Base-by-base conservation (phyloP, 306 rosid species). In the Spatholobus suberectus region DNA sequence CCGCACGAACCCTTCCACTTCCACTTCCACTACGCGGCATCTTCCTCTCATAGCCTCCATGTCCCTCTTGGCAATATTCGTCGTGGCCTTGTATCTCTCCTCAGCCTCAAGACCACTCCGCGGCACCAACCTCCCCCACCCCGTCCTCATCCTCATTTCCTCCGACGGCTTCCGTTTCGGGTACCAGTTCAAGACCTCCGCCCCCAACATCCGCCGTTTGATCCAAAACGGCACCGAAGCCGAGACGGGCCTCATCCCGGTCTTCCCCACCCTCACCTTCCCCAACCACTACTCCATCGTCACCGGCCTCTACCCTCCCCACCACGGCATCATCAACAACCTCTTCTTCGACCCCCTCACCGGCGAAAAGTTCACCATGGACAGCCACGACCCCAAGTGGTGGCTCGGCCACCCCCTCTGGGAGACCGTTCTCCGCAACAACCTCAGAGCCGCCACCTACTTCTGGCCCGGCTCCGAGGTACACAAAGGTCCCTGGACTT, bases 381-480 rank as follows among this genome's bases (percentile, higher is more conserved):
- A 34, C 0, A 91, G 87, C 87, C 97, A 91, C 55, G 86, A 96
- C 3, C 84, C 99, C 17, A 92, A 92, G 79, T 94, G 99, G 99
- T 94, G 98, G 99, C 79, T 92, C 0, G 99, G 98, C 34, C 87
- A 92, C 62, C 98, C 99, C 6, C 43, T 94, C 66, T 96, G 99
- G 98, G 95, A 92, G 86, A 96, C 97, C 10, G 93, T 90, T 9
- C 80, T 58, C 24, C 77, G 81, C 58, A 71, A 87, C 10, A 94
- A 94, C 0, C 74, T 91, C 40, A 79, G 57, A 3, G 99, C 98
- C 4, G 92, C 99, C 0, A 89, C 97, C 0, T 94, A 92, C 26
- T 96, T 96, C 83, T 96, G 98, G 98, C 97, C 97, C 2, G 98
- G 99, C 9, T 85, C 99, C 46, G 97, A 94, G 97, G 99, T 96